These are phyloP conservation scores for Orbilia blumenaviensis DNA, from an alignment of 2,329 filamentous ascomycete genomes.

Conservation along the genomic window DNA sequence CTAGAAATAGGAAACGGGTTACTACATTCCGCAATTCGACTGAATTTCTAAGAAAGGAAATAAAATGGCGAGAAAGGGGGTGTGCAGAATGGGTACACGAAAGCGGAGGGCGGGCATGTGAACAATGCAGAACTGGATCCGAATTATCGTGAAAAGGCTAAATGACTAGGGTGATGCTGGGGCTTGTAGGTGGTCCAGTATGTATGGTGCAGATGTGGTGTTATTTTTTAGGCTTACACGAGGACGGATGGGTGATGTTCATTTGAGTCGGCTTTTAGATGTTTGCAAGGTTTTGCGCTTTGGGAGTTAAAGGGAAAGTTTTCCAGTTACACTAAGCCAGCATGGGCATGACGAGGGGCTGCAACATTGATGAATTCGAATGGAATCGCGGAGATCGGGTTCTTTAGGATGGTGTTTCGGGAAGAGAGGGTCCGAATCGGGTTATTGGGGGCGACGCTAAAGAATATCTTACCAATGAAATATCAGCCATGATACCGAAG, in stretches of 20 bases:
- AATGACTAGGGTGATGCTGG: not conserved
- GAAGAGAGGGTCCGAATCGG: not conserved
- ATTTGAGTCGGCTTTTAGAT: not conserved
- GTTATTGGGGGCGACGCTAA: too few relatives aligned
- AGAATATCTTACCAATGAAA: too few relatives aligned
- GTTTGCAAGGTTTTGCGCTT: constrained; percentile 1
- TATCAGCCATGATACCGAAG: too few relatives aligned
- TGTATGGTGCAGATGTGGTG: constrained; percentile 14
- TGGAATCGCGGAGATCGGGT: not conserved
- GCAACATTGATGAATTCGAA: not conserved
- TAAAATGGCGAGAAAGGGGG: not conserved
- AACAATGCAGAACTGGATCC: constrained; percentile 18
- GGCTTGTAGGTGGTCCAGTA: not conserved
- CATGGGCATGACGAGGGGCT: constrained; percentile 8
- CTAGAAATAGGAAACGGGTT: constrained; percentile 5
- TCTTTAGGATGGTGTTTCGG: not conserved
- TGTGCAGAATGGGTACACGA: not conserved
- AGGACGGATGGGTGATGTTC: constrained; percentile 14
- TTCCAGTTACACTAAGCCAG: constrained; percentile 10
- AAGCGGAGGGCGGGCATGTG: constrained; percentile 22
- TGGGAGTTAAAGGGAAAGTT: not conserved
- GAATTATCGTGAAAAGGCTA: constrained; percentile 13
- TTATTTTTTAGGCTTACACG: constrained; percentile 24
- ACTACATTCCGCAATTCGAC: not conserved
- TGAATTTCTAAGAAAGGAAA: not conserved